These are phyloP conservation scores for Saccharum spontaneum DNA, from an alignment of 176 grass and related monocot species.

Conservation along the genomic window DNA sequence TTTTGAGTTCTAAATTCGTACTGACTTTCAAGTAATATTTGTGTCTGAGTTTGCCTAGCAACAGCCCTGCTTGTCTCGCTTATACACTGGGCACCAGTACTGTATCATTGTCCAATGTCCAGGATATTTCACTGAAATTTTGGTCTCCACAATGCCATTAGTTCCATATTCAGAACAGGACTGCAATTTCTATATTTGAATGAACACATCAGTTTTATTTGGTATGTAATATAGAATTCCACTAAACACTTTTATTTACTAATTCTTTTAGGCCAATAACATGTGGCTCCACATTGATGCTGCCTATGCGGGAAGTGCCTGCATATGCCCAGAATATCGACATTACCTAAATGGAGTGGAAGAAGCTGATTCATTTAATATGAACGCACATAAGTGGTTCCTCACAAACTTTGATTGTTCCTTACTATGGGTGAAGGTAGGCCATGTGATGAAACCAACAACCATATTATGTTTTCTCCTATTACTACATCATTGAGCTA, in stretches of 20 bases:
- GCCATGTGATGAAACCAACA: slow-evolving; percentile 12
- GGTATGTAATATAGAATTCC: background rate
- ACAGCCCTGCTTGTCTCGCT: background rate
- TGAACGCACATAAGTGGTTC: slow-evolving; percentile 98
- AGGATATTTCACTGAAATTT: background rate
- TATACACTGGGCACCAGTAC: background rate
- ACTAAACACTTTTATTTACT: background rate
- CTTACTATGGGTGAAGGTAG: slow-evolving; percentile 73
- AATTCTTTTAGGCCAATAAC: slow-evolving; percentile 47
- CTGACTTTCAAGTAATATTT: background rate
- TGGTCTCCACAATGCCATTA: background rate
- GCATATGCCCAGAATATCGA: slow-evolving; percentile 76
- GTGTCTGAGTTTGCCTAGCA: background rate
- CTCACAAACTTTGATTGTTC: slow-evolving; percentile 85
- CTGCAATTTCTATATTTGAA: background rate
- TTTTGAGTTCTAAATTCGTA: background rate
- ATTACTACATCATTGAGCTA: background rate
- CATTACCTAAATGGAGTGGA: slow-evolving; percentile 79
- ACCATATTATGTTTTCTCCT: background rate
- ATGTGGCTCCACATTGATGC: slow-evolving; percentile 86
- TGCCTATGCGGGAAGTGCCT: slow-evolving; percentile 81
- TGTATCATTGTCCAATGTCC: background rate
- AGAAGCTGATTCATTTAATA: slow-evolving; percentile 83
- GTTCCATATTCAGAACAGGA: slow-evolving; percentile 22
- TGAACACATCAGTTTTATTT: background rate